Percentiles rank a stretch among this genome's conserved stretches.
phyloP scores from a whole-genome alignment of 768 basidiomycete species.

The Psilocybe sp. region DNA sequence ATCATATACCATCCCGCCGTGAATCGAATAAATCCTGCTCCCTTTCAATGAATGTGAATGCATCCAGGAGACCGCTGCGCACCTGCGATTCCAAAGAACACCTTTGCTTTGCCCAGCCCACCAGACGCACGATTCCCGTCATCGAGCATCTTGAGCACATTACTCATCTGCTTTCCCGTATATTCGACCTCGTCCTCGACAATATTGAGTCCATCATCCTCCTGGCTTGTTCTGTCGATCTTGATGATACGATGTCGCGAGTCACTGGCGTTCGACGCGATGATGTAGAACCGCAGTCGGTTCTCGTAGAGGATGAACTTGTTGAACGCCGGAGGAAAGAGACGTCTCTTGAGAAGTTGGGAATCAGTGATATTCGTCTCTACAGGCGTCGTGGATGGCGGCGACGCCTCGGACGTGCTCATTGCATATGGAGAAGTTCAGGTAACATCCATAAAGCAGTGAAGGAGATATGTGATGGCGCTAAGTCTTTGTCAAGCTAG shows the following conservation, averaged over 20 bases:
- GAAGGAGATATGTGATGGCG: too few relatives aligned
- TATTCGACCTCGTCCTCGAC: conserved; percentile 90
- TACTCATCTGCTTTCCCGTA: conserved; percentile 84
- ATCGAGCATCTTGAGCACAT: conserved; percentile 91
- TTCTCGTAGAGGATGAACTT: conserved; percentile 96
- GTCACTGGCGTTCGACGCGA: conserved; percentile 87
- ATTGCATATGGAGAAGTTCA: too few relatives aligned
- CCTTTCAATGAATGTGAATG: background rate
- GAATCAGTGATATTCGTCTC: background rate
- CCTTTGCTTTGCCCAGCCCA: conserved; percentile 75
- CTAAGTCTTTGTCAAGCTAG: too few relatives aligned
- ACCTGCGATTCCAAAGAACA: conserved; percentile 86
- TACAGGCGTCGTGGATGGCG: too few relatives aligned
- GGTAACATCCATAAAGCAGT: too few relatives aligned
- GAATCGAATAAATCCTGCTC: conserved; percentile 84
- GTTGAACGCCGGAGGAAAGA: conserved; percentile 48
- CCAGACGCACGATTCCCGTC: conserved; percentile 91
- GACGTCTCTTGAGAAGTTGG: background rate
- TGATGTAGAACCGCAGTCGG: conserved; percentile 83
- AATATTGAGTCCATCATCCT: conserved; percentile 68
- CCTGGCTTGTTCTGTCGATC: conserved; percentile 77
- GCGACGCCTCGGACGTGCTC: too few relatives aligned
- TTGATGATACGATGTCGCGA: conserved; percentile 90
- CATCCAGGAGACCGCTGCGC: conserved; percentile 13
- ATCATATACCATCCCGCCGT: conserved; percentile 98